Evolutionary conservation across 2,329 filamentous ascomycete species (phyloP), one percentile per base, ranked within the genome.

Genomic region (Elsinoe fawcettii): DNA sequence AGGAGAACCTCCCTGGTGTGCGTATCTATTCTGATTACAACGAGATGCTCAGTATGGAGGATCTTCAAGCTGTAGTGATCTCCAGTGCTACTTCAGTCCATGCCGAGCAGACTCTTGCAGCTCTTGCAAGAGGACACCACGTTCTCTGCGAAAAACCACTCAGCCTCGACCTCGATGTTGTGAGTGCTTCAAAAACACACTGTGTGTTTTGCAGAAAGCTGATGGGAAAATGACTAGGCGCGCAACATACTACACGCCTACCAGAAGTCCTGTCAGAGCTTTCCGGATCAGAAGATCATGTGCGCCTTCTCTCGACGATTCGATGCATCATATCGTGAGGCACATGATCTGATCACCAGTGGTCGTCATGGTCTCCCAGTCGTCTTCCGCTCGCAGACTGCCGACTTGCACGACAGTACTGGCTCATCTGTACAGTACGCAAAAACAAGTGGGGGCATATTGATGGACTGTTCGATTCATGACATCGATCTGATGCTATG

Each of bases 231-330:
- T 30, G 27, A 30, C 5, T 30, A 30, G 27, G 27, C 27, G 9
- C 27, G 27, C 5, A 30, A 30, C 27, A 9, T 30, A 5, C 27
- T 30, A 5, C 27, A 30, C 27, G 27, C 27, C 27, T 30, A 30
- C 9, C 27, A 30, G 9, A 9, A 30, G 27, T 30, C 27, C 9
- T 30, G 27, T 9, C 5, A 30, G 27, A 30, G 9, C 5, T 30
- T 30, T 9, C 68, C 70, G 0, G 63, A 72, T 11, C 61, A 74
- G 9, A 73, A 74, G 60, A 68, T 75, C 56, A 75, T 76, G 73
- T 69, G 66, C 34, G 74, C 71, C 20, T 76, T 75, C 66, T 74
- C 71, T 1, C 67, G 75, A 3, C 69, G 74, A 2, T 77, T 77
- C 58, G 74, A 77, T 57, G 72, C 67, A 27, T 71, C 68, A 32